Evolutionary conservation across 2,329 filamentous ascomycete species (phyloP), one percentile per base, ranked within the genome.

Genomic region (Fusarium metavorans): DNA sequence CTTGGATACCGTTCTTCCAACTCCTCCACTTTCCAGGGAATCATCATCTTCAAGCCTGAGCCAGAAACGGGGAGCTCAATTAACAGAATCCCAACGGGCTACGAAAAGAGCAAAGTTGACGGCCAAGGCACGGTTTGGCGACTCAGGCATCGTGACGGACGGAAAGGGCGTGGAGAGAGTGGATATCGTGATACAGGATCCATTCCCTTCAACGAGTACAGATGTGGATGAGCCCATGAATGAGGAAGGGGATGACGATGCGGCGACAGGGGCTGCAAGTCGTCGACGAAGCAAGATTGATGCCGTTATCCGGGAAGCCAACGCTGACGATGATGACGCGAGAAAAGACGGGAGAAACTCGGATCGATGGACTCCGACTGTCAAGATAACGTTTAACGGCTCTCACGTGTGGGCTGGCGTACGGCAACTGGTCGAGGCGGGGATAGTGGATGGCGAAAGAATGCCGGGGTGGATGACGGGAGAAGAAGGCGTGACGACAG

Each of bases 381-480:
- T 94, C 20, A 88, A 88, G 23, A 82, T 97, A 11, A 91, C 90
- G 0, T 93, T 98, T 71, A 89, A 92, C 43, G 95, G 95, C 0
- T 82, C 88, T 1, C 94, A 97, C 80, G 91, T 97, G 4, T 96
- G 97, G 83, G 92, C 92, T 0, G 95, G 95, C 0, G 87, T 97
- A 27, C 88, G 94, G 57, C 91, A 93, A 78, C 86, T 97, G 35
- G 93, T 96, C 0, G 94, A 97, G 81, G 84, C 90, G 18, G 94
- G 94, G 1, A 87, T 94, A 60, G 85, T 97, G 30, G 91, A 97
- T 79, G 92, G 94, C 2, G 88, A 92, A 77, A 89, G 87, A 64
- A 95, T 97, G 93, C 95, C 95, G 0, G 93, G 93, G 0, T 97
- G 95, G 94, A 92, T 97, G 92, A 97, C 94, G 1, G 95, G 95